A percentile compares a stretch with the other conserved stretches of the same genome.
Evolutionary conservation across 305 asterid genomes (phyloP).

Genomic region (Fraxinus dipetala): DNA sequence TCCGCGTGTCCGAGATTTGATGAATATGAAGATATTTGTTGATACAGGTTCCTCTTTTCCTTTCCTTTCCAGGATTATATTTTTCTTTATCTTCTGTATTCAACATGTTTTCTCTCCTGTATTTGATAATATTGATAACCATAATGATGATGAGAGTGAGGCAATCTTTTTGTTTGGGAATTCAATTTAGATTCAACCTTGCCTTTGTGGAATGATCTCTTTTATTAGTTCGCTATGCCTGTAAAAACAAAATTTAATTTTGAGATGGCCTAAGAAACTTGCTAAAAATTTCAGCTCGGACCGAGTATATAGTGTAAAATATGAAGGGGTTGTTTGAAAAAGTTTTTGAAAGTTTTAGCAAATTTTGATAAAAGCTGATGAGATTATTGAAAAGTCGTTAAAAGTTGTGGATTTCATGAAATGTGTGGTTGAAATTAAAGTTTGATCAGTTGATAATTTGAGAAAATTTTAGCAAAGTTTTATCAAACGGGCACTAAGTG

Average conservation of each 20-base stretch:
- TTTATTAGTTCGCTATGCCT: not conserved
- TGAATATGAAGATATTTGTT: constrained; percentile 97
- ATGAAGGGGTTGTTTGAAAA: not conserved
- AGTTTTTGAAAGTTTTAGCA: not conserved
- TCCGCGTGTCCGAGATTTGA: constrained; percentile 75
- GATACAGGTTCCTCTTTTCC: constrained; percentile 75
- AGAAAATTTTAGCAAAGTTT: not conserved
- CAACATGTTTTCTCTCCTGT: not conserved
- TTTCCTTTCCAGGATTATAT: constrained; percentile 18
- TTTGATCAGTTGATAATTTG: not conserved
- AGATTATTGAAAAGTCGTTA: not conserved
- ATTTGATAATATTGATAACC: not conserved
- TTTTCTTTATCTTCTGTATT: not conserved
- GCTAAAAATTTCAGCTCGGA: not conserved
- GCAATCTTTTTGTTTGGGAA: not conserved
- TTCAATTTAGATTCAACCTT: not conserved
- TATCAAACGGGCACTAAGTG: not conserved
- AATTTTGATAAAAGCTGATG: not conserved
- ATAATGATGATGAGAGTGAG: not conserved
- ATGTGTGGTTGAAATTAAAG: not conserved
- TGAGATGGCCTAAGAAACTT: constrained; percentile 20
- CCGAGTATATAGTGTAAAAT: not conserved
- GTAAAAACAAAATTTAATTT: constrained; percentile 2
- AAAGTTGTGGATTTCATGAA: not conserved
- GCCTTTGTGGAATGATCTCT: not conserved